Evolutionary conservation across 2,329 filamentous ascomycete species (phyloP), one percentile per base, ranked within the genome.

Genomic region (Fusarium odoratissimum): DNA sequence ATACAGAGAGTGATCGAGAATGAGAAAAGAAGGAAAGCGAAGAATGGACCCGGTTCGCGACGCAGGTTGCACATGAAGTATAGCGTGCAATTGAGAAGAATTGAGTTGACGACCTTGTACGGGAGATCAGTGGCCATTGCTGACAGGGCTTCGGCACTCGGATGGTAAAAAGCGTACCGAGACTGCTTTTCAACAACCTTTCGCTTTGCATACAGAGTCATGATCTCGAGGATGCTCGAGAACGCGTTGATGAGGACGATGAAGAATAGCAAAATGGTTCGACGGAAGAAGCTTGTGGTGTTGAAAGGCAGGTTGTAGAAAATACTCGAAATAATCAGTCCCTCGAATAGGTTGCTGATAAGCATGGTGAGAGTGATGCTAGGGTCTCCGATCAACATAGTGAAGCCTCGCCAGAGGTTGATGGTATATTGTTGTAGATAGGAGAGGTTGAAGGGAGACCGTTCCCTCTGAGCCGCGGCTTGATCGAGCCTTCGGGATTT

Each of bases 51-150:
- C 0, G 91, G 62, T 85, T 86, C 54, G 89, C 81, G 80, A 91
- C 88, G 17, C 86, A 93, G 4, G 86, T 90, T 87, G 1, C 88
- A 87, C 88, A 92, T 88, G 78, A 92, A 92, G 80, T 92, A 92
- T 0, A 92, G 78, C 1, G 87, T 67, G 1, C 65, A 60, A 16
- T 75, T 76, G 37, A 75, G 55, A 6, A 92, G 79, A 5, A 87
- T 63, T 0, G 64, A n/a, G 11, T 76, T 75, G 25, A 67, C 33
- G 3, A 73, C 23, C 48, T 77, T 75, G 51, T 69, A 71, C 0
- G 75, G 75, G 8, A 77, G 31, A 33, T 77, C 75, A 4, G 58
- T 62, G 10, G 66, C 23, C 45, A 75, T 72, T 3, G 67, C 64
- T 0, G 75, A 61, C 1, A 77, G 23, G 0, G 77, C 74, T 7